A percentile compares a stretch with the other conserved stretches of the same genome.
These are phyloP conservation scores for Forsythia viridissima DNA, from an alignment of 257 asterid genomes.

Conservation along the genomic window DNA sequence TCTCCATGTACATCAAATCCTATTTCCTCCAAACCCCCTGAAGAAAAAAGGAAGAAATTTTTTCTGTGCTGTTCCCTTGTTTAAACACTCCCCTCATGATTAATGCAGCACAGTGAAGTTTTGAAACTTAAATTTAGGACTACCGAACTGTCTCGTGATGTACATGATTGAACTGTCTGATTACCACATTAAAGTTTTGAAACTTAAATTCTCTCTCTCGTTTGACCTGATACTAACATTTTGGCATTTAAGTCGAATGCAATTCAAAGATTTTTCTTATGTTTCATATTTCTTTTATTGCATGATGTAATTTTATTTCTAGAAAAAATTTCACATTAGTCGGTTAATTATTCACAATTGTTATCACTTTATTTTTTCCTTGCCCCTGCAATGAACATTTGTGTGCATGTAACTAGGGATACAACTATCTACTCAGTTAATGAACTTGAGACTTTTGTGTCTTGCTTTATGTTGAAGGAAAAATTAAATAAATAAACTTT, in stretches of 20 bases:
- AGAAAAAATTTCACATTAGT: background rate
- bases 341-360: background rate
- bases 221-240: background rate
- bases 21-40: background rate
- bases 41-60: background rate
- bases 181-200: background rate
- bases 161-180: background rate
- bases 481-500: background rate
- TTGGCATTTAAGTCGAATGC: background rate
- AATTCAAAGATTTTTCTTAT: background rate
- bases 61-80: background rate
- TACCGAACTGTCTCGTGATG: background rate
- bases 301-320: background rate
- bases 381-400: background rate
- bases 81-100: background rate
- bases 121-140: too few species aligned
- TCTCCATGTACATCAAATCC: background rate
- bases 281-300: background rate
- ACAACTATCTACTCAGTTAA: background rate
- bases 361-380: background rate
- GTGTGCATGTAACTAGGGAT: background rate
- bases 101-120: background rate
- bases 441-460: background rate
- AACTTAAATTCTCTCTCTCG: background rate
- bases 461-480: background rate